Conservation (phyloP, 2,329 filamentous ascomycete genomes). For the Gnomoniopsis smithogilvyi region DNA sequence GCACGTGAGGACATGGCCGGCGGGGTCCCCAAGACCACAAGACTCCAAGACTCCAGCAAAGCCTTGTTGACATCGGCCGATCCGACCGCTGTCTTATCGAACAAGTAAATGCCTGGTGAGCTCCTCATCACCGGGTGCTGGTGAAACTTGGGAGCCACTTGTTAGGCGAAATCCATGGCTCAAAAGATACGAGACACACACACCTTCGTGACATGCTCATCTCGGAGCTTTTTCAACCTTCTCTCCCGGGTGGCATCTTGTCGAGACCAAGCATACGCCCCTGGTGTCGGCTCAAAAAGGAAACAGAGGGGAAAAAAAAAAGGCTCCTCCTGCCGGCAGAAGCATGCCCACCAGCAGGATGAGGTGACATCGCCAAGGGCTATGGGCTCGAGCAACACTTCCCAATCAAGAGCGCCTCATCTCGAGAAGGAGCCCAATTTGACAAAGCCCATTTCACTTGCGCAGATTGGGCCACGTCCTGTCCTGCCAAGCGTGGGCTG, state of each 20-base stretch:
- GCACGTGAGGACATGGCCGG: not conserved
- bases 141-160: not conserved
- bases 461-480: not conserved
- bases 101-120: not conserved
- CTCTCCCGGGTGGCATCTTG: not conserved
- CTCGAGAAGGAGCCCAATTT: not conserved
- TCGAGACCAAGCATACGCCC: not conserved
- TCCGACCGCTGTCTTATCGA: not conserved
- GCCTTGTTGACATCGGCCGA: not conserved
- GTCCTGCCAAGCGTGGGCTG: not conserved
- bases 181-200: not conserved
- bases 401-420: slow-evolving; percentile 3
- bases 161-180: not conserved
- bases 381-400: not conserved
- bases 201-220: not conserved
- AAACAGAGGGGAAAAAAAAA: no score
- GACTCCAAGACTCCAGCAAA: no score
- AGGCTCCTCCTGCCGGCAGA: not conserved
- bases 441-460: not conserved
- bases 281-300: not conserved
- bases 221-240: not conserved
- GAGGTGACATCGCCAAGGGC: not conserved
- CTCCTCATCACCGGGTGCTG: not conserved
- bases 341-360: not conserved
- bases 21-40: not conserved